Evolutionary conservation across 2,329 filamentous ascomycete species (phyloP).

Genomic region (Alternaria sp.): DNA sequence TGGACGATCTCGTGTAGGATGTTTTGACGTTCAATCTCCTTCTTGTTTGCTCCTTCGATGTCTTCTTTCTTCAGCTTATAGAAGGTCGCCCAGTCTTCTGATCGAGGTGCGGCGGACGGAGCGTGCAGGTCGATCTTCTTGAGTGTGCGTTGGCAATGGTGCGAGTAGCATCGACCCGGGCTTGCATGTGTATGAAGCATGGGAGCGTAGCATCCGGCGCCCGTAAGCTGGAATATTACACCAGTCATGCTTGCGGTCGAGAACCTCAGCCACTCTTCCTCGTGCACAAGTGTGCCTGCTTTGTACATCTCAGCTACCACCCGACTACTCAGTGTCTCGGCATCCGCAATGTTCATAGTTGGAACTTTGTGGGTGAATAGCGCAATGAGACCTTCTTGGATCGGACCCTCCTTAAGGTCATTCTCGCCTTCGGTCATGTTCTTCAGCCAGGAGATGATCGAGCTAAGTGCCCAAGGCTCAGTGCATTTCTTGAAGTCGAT

Average conservation of each 20-base stretch:
- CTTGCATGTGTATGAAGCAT: conserved; percentile 74
- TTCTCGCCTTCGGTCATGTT: conserved; percentile 89
- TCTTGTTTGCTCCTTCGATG: conserved; percentile 73
- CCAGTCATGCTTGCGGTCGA: conserved; percentile 80
- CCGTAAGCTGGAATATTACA: conserved; percentile 91
- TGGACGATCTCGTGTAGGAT: conserved; percentile 94
- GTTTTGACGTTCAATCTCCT: conserved; percentile 92
- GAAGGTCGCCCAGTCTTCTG: conserved; percentile 87
- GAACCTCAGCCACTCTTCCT: conserved; percentile 98
- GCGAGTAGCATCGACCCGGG: conserved; percentile 84
- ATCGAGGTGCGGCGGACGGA: conserved; percentile 68
- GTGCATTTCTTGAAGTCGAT: conserved; percentile 82
- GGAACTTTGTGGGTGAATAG: conserved; percentile 95
- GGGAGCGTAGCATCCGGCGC: conserved; percentile 87
- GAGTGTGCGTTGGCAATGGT: conserved; percentile 90
- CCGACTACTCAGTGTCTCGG: conserved; percentile 79
- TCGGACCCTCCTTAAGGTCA: conserved; percentile 81
- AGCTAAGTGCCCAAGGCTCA: conserved; percentile 92
- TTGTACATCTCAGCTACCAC: conserved; percentile 82
- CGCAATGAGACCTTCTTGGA: conserved; percentile 85
- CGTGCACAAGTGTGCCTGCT: conserved; percentile 77
- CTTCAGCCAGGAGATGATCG: conserved; percentile 85
- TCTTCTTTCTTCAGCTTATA: conserved; percentile 83
- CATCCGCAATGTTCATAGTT: conserved; percentile 98
- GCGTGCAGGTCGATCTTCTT: conserved; percentile 91